Conservation (phyloP, 2,329 filamentous ascomycete species). For the Pseudonectria foliicola region DNA sequence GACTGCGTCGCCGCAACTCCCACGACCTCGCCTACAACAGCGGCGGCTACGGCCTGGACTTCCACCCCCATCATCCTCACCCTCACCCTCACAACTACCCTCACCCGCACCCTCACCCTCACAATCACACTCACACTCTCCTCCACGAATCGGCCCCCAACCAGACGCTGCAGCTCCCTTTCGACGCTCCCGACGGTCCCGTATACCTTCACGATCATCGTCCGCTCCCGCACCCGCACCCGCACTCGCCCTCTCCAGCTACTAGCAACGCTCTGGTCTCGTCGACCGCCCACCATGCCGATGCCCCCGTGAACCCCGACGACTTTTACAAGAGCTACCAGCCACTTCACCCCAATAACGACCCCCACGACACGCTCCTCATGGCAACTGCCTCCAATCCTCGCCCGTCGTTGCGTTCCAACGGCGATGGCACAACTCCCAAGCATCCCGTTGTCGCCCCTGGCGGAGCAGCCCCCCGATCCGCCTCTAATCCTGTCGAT, state of each 20-base stretch:
- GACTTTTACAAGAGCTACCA: slow-evolving; percentile 48
- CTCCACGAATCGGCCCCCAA: slow-evolving; percentile 16
- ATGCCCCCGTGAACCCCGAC: slow-evolving; percentile 43
- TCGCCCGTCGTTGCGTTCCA: slow-evolving; percentile 40
- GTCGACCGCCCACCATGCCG: slow-evolving; percentile 27
- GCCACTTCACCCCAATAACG: slow-evolving; percentile 28
- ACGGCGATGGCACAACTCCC: slow-evolving; percentile 42
- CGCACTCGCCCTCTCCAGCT: slow-evolving; percentile 18
- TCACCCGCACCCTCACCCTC: slow-evolving; percentile 21
- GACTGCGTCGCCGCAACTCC: slow-evolving; percentile 14
- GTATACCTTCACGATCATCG: slow-evolving; percentile 13
- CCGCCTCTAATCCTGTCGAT: slow-evolving; percentile 50
- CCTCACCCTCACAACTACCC: slow-evolving; percentile 24
- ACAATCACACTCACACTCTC: slow-evolving; percentile 21
- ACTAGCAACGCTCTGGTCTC: slow-evolving; percentile 15
- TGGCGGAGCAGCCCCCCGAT: slow-evolving; percentile 39
- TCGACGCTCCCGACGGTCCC: slow-evolving; percentile 3
- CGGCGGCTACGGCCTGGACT: slow-evolving; percentile 18
- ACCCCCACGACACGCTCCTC: slow-evolving; percentile 25
- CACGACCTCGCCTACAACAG: neutral
- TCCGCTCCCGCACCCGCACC: slow-evolving; percentile 10
- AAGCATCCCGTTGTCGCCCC: slow-evolving; percentile 39
- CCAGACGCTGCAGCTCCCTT: slow-evolving; percentile 18
- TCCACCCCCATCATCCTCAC: slow-evolving; percentile 16
- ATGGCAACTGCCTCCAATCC: slow-evolving; percentile 33